Conservation (phyloP, 129 eudicot genomes). For the Tagetes erecta region DNA sequence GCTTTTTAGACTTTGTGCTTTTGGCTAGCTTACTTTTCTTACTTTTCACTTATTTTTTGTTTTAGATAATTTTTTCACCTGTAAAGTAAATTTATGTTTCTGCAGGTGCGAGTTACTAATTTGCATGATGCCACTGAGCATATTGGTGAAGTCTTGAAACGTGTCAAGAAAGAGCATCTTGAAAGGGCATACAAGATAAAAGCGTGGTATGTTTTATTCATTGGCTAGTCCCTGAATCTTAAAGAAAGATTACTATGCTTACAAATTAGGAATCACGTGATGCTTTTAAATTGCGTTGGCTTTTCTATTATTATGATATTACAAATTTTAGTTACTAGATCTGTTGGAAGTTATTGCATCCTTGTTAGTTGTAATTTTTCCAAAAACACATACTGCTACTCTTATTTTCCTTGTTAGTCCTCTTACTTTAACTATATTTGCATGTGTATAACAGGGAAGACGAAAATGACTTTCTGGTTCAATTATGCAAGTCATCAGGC, state of each 20-base stretch:
- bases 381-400: too few relatives aligned
- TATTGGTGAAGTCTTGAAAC: conserved; percentile 88
- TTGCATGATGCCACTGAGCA: conserved; percentile 93
- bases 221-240: not conserved
- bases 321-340: not conserved
- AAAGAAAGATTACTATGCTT: not conserved
- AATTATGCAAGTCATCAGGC: conserved; percentile 84
- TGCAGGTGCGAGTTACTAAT: conserved; percentile 94
- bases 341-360: not conserved
- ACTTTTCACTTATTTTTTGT: not conserved
- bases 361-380: too few relatives aligned
- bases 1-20: conserved; percentile 2
- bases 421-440: not conserved
- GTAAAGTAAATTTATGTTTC: not conserved
- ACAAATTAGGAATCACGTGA: not conserved
- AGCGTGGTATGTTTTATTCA: conserved; percentile 55
- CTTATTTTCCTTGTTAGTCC: too few relatives aligned
- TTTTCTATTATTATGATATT: not conserved
- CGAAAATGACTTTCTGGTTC: conserved; percentile 82
- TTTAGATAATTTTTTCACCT: not conserved
- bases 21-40: not conserved
- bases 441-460: conserved; percentile 62
- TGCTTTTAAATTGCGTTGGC: not conserved
- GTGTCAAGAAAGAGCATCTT: conserved; percentile 89
- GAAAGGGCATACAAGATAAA: conserved; percentile 83